Evolutionary conservation across 1,139 yeast genomes (phyloP), one percentile per base, ranked within the genome.

Genomic region (Zygoascus sp.): DNA sequence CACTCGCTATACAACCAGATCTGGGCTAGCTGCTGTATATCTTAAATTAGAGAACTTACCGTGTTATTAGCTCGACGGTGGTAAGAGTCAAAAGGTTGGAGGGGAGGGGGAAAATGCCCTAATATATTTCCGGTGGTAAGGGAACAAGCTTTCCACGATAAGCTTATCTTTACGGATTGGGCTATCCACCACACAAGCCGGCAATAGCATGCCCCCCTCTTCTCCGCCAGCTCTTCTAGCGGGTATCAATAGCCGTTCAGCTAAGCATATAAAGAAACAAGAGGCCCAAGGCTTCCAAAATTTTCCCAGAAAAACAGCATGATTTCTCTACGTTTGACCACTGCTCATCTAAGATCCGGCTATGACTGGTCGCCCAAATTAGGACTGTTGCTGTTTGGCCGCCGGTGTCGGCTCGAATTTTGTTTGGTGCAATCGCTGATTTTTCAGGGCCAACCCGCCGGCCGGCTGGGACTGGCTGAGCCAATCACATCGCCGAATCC

Each of bases 391-490:
- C 15, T 13, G 34, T 13, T 13, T 5, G n/a, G 34, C 34, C 7
- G 17, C 34, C 17, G 17, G 15, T 30, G 17, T 30, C 34, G 34
- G 17, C 34, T 13, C 8, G 3, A 16, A 11, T 30, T 13, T 30
- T 5, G 17, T n/a, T 30, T 5, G 34, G 34, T 30, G 17, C 17
- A n/a, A 9, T 30, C 17, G 34, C 7, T 30, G 16, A 13, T 15
- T 30, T 15, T 13, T 30, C 34, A 30, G 34, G 34, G 34, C 34
- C 34, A 30, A 30, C 34, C 34, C 34, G 34, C 13, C 34, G 34
- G 34, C 34, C 34, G 34, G 34, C 3, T 30, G 34, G 34, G 34
- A 13, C 16, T 4, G 8, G 3, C 16, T 30, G 16, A 30, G 13
- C 34, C 34, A 30, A 30, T 30, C 34, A 30, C 34, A 30, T 13